Percentiles rank a stretch among this genome's conserved stretches.
phyloP scores from a whole-genome alignment of 2,329 filamentous ascomycete species.

The Colletotrichum spaethianum region DNA sequence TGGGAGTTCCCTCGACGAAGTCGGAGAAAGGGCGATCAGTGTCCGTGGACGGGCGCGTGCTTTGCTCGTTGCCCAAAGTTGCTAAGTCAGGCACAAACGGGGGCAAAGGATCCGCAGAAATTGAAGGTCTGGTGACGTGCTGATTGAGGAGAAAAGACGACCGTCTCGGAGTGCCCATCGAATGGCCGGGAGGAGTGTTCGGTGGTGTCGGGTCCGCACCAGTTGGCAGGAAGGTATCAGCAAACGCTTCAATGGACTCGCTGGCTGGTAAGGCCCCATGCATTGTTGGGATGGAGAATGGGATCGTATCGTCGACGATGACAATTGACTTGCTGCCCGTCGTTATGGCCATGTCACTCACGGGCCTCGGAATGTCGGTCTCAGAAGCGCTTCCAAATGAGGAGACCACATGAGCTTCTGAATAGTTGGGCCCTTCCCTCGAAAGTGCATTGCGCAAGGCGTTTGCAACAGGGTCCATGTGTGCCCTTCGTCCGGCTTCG shows the following conservation, averaged over 20 bases:
- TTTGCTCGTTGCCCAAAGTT: conserved; percentile 51
- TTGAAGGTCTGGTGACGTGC: conserved; percentile 55
- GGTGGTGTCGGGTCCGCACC: conserved; percentile 72
- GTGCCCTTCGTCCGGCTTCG: conserved; percentile 42
- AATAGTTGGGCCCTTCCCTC: conserved; percentile 56
- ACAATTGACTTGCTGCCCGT: conserved; percentile 91
- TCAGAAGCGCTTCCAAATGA: conserved; percentile 54
- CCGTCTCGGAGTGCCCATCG: conserved; percentile 62
- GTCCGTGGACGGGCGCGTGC: conserved; percentile 50
- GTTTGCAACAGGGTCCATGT: conserved; percentile 12
- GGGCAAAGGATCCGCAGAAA: conserved; percentile 58
- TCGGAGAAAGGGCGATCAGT: conserved; percentile 51
- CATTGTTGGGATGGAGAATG: conserved; percentile 66
- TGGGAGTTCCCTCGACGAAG: conserved; percentile 46
- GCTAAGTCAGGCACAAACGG: conserved; percentile 64
- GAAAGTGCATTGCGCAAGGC: conserved; percentile 37
- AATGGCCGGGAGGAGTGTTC: conserved; percentile 69
- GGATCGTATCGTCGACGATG: conserved; percentile 81
- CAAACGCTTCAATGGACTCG: conserved; percentile 67
- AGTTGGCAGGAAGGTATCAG: conserved; percentile 64
- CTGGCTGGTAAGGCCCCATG: conserved; percentile 62
- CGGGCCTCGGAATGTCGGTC: conserved; percentile 55
- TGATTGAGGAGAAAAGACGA: conserved; percentile 71
- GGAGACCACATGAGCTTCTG: conserved; percentile 60
- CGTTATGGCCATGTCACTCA: conserved; percentile 74